These are phyloP conservation scores for Serendipita indica DNA, from an alignment of 768 basidiomycete genomes.

Conservation along the genomic window DNA sequence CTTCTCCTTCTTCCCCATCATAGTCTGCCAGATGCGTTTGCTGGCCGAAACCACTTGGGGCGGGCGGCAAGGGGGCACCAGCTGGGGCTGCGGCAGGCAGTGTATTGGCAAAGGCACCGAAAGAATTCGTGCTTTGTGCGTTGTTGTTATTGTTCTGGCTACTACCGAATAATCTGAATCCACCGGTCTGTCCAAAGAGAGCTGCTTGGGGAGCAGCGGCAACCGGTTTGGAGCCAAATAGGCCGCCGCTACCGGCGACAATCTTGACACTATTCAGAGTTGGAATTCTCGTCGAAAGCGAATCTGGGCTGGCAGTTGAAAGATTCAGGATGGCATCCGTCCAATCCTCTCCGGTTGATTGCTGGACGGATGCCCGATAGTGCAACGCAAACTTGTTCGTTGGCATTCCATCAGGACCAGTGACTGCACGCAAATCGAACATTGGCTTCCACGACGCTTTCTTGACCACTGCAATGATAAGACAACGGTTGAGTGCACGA, in stretches of 20 bases:
- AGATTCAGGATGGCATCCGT: background rate
- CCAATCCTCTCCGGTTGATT: slow-evolving; percentile 6
- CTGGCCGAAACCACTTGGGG: too few relatives aligned
- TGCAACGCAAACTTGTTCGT: background rate
- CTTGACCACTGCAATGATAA: background rate
- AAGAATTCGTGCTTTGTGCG: background rate
- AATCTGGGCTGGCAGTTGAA: slow-evolving; percentile 1
- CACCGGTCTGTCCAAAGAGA: background rate
- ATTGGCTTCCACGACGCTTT: slow-evolving; percentile 3
- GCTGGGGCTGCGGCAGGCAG: background rate
- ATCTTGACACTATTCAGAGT: background rate
- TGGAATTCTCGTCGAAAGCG: background rate
- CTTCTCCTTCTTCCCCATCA: background rate
- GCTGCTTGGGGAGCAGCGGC: background rate
- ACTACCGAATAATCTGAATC: background rate
- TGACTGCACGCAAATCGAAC: background rate
- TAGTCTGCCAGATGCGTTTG: too few relatives aligned
- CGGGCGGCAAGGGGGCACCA: background rate
- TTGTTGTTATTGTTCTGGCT: background rate
- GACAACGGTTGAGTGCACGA: background rate
- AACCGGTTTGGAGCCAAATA: background rate
- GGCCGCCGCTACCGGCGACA: background rate
- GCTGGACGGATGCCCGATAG: background rate
- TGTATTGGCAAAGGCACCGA: background rate
- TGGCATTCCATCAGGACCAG: slow-evolving; percentile 2